phyloP scores from a whole-genome alignment of 768 basidiomycete genomes.

The Rhodocollybia butyracea region DNA sequence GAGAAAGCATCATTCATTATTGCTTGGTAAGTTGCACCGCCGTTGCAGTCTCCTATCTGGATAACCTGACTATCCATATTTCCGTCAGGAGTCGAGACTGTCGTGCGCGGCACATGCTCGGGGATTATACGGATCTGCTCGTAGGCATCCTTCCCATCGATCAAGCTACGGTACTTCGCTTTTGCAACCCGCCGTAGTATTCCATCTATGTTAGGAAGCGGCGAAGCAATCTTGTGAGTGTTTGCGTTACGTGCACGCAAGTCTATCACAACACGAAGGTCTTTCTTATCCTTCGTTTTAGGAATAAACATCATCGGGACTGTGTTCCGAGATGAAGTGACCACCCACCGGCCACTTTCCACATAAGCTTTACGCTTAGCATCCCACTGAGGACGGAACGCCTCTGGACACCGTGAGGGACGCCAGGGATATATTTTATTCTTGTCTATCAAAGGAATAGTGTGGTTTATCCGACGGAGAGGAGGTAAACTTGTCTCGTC shows the following conservation, averaged over 20 bases:
- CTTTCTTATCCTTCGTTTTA: slow-evolving; percentile 16
- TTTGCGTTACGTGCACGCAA: slow-evolving; percentile 27
- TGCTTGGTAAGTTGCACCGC: slow-evolving; percentile 39
- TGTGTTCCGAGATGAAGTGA: slow-evolving; percentile 21
- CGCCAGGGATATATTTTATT: slow-evolving; percentile 28
- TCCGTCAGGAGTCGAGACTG: slow-evolving; percentile 37
- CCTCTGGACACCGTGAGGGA: slow-evolving; percentile 34
- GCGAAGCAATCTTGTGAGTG: slow-evolving; percentile 19
- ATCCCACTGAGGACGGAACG: slow-evolving; percentile 25
- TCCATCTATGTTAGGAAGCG: slow-evolving; percentile 15
- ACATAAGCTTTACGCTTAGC: slow-evolving; percentile 31
- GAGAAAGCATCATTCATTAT: slow-evolving; percentile 40
- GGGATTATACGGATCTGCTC: slow-evolving; percentile 33
- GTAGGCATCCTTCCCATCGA: too few relatives aligned
- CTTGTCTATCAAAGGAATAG: slow-evolving; percentile 35
- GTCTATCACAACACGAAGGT: slow-evolving; percentile 26
- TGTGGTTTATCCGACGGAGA: slow-evolving; percentile 27
- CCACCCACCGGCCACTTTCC: slow-evolving; percentile 10
- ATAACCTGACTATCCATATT: slow-evolving; percentile 39
- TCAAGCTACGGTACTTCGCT: too few relatives aligned
- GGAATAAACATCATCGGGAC: slow-evolving; percentile 24
- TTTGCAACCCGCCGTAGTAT: too few relatives aligned
- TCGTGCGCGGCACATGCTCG: slow-evolving; percentile 21
- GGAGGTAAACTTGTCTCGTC: slow-evolving; percentile 18
- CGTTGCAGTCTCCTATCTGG: slow-evolving; percentile 30